Evolutionary conservation across 768 basidiomycete genomes (phyloP), one percentile per base, ranked within the genome.

Genomic region (Tubosaeta brunneosetosa): DNA sequence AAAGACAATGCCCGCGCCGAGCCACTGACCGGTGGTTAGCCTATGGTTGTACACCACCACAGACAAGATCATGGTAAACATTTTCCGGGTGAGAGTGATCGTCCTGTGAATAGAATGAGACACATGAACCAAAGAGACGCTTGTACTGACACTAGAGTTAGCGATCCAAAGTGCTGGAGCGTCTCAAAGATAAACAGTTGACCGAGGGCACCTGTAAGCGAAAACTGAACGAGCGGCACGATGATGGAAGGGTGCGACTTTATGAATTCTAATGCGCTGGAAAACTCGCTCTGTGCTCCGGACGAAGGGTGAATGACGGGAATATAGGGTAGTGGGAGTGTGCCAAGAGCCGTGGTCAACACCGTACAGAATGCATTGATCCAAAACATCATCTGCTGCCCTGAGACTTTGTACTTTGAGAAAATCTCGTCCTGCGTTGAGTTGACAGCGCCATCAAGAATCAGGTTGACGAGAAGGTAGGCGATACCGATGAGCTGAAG

Each of bases 381-480:
- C 84, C 85, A 95, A 67, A 98, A 86, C 97, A 99, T 98, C 94
- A 99, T 97, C 66, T 99, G 97, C 69, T 97, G 94, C 8, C 97
- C 97, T 3, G 81, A 74, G 41, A 83, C 76, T 17, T 81, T 81
- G 72, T 88, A 84, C 12, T 78, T 75, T 25, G 83, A 75, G 71
- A 99, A 98, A 53, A 99, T 87, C 71, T 97, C 91, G 69, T 99
- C 97, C 68, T 99, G 97, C 3, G 94, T 95, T 11, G 91, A 91
- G 74, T 98, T 97, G 54, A 86, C 87, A 27, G 90, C 84, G 19
- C 97, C 97, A 67, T 99, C 97, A 48, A 99, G 78, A 29, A 87
- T 73, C 22, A 99, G 81, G 71, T 97, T 98, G 58, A 93, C 78
- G 47, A 91, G 74, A 19, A 92, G 80, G 67, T 92, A 90, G 2